A percentile compares a stretch with the other conserved stretches of the same genome.
phyloP scores from a whole-genome alignment of 148 eudicot genomes.

The Silene uniflora region DNA sequence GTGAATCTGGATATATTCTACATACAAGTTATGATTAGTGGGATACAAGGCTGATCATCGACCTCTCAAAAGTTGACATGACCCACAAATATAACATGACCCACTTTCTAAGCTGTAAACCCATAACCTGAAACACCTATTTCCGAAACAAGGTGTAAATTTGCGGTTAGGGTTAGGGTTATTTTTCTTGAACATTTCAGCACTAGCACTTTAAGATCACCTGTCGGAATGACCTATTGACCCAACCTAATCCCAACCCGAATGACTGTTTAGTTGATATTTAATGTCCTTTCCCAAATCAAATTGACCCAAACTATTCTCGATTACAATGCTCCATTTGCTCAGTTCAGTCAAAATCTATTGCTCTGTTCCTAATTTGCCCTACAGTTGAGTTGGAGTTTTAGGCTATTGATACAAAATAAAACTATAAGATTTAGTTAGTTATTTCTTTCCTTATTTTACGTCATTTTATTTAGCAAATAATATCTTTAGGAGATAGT shows the following conservation, averaged over 20 bases:
- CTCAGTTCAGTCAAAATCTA: background rate
- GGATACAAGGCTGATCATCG: background rate
- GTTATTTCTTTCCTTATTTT: no score
- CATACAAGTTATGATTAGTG: conserved; percentile 39
- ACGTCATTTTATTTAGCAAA: no score
- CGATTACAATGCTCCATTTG: background rate
- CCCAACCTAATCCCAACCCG: no score
- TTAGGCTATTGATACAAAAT: no score
- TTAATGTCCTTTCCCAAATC: background rate
- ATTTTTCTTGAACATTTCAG: background rate
- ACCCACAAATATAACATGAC: background rate
- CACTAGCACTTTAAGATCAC: background rate
- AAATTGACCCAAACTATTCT: background rate
- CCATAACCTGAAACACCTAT: no score
- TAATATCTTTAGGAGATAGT: no score
- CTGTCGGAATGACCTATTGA: background rate
- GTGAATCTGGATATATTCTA: no score
- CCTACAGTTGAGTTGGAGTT: conserved; percentile 61
- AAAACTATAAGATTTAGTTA: no score
- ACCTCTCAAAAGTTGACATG: background rate
- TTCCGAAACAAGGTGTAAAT: background rate
- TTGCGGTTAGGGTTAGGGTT: no score
- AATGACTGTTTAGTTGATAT: no score
- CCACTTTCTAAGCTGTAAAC: no score
- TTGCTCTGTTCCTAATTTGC: background rate